These are phyloP conservation scores for Davidsoniella australis DNA, from an alignment of 2,329 filamentous ascomycete genomes.

Conservation along the genomic window DNA sequence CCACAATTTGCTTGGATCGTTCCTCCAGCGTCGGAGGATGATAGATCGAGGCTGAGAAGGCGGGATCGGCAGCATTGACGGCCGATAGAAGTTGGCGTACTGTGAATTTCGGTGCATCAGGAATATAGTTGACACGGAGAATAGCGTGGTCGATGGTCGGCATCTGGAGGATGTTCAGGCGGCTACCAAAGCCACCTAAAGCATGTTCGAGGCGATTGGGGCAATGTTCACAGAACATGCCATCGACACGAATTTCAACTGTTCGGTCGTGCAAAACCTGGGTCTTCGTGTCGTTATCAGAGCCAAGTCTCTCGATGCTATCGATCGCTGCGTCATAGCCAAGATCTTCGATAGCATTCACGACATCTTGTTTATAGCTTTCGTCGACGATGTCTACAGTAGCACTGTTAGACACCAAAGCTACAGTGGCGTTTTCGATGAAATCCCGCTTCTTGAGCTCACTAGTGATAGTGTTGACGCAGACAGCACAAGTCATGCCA, in stretches of 20 bases:
- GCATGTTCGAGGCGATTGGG: slow-evolving; percentile 39
- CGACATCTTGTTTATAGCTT: slow-evolving; percentile 20
- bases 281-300: slow-evolving; percentile 21
- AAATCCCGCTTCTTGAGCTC: slow-evolving; percentile 33
- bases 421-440: slow-evolving; percentile 41
- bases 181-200: slow-evolving; percentile 32
- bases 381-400: slow-evolving; percentile 34
- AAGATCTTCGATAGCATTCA: slow-evolving; percentile 38
- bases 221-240: slow-evolving; percentile 61
- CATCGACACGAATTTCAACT: slow-evolving; percentile 48
- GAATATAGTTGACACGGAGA: slow-evolving; percentile 53
- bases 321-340: slow-evolving; percentile 50
- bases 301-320: slow-evolving; percentile 26
- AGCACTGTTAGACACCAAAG: slow-evolving; percentile 51
- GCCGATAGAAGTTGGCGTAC: slow-evolving; percentile 55
- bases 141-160: slow-evolving; percentile 47
- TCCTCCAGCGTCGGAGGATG: slow-evolving; percentile 75
- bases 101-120: slow-evolving; percentile 51
- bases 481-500: slow-evolving; percentile 60
- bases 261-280: slow-evolving; percentile 29
- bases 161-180: slow-evolving; percentile 34
- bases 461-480: slow-evolving; percentile 43
- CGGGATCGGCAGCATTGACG: slow-evolving; percentile 48
- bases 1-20: slow-evolving; percentile 54
- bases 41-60: slow-evolving; percentile 52